These are phyloP conservation scores for Pyrenopolyporus hunteri DNA, from an alignment of 495 filamentous ascomycete genomes.

Conservation along the genomic window DNA sequence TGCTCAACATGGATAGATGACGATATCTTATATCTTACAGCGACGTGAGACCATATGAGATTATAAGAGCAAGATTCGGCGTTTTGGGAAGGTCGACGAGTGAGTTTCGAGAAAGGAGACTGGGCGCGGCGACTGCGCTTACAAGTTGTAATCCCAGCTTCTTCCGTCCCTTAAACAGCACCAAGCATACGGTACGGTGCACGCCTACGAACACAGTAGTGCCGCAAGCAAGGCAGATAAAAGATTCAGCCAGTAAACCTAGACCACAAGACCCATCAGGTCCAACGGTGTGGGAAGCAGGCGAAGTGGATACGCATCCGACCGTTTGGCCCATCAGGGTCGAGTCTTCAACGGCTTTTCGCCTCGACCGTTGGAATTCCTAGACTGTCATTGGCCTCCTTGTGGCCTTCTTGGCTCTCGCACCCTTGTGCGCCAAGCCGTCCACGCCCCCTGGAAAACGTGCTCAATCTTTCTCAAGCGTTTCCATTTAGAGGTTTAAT, in stretches of 20 bases:
- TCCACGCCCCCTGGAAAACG: constrained; percentile 34
- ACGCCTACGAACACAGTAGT: too few species aligned
- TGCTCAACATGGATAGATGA: neutral
- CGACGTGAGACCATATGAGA: too few species aligned
- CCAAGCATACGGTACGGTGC: too few species aligned
- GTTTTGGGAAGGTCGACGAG: constrained; percentile 30
- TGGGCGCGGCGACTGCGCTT: constrained; percentile 6
- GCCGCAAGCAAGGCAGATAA: too few species aligned
- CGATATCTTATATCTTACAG: constrained; percentile 15
- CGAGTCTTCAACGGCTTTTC: constrained; percentile 22
- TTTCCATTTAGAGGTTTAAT: constrained; percentile 29
- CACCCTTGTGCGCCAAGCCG: constrained; percentile 29
- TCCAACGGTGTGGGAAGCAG: constrained; percentile 12
- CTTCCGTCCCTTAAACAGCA: neutral
- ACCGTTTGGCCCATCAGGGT: constrained; percentile 17
- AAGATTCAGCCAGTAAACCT: too few species aligned
- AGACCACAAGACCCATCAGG: too few species aligned
- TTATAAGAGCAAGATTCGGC: constrained; percentile 36
- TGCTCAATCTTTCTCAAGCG: constrained; percentile 44
- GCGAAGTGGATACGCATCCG: constrained; percentile 30
- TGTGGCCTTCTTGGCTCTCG: constrained; percentile 1
- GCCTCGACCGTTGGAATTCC: constrained; percentile 18
- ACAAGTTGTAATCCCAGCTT: neutral
- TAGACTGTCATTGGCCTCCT: constrained; percentile 14
- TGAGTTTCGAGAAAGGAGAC: neutral